phyloP scores from a whole-genome alignment of 345 rosid species.

The Eucalyptus tenuipes region DNA sequence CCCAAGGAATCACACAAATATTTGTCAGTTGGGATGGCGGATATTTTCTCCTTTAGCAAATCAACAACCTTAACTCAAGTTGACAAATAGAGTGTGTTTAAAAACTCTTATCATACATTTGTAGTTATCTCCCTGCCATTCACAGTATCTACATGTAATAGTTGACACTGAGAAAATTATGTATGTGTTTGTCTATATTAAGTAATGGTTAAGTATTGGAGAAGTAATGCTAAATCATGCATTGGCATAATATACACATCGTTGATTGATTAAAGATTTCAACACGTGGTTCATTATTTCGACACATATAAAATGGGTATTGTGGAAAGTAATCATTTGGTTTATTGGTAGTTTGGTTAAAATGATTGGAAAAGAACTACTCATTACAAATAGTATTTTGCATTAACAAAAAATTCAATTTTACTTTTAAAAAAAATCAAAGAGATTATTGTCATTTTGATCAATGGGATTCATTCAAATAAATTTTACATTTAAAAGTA shows the following conservation, averaged over 20 bases:
- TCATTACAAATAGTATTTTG: neutral
- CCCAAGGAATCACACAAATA: neutral
- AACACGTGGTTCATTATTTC: no score
- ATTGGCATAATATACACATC: neutral
- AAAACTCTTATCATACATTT: neutral
- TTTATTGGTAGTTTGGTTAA: neutral
- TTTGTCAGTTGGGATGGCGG: neutral
- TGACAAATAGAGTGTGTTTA: neutral
- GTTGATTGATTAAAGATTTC: neutral
- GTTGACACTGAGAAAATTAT: no score
- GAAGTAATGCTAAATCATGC: neutral
- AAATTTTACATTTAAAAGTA: neutral
- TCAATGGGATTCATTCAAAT: neutral
- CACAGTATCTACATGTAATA: neutral
- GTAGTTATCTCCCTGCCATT: neutral
- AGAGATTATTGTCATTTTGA: neutral
- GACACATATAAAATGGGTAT: neutral
- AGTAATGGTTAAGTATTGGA: no score
- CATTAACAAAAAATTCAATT: neutral
- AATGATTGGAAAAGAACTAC: neutral
- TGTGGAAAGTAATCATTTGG: neutral
- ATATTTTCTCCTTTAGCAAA: neutral
- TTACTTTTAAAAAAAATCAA: neutral
- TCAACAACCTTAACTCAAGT: neutral
- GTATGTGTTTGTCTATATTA: neutral